Percentiles rank a stretch among this genome's conserved stretches.
Conservation (phyloP, 768 basidiomycete genomes). For the Mycena alexandri region DNA sequence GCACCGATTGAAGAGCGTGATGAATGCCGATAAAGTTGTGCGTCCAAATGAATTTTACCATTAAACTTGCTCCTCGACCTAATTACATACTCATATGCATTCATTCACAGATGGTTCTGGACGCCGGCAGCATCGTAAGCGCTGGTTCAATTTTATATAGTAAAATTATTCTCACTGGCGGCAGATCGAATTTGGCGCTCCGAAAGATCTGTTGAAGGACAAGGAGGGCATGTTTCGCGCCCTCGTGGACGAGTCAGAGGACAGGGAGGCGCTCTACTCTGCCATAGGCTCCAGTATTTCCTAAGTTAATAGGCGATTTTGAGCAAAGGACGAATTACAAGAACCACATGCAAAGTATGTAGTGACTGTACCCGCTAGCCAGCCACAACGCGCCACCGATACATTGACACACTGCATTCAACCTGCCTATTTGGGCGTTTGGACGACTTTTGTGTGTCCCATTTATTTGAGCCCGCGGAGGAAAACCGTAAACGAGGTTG, state of each 20-base stretch:
- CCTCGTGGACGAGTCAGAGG: constrained; percentile 70
- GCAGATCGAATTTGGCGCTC: constrained; percentile 66
- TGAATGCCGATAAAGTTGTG: constrained; percentile 47
- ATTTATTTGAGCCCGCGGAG: no score
- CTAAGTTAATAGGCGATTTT: no score
- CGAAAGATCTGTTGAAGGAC: constrained; percentile 62
- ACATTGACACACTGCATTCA: background rate
- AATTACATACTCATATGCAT: constrained; percentile 12
- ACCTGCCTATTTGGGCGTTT: constrained; percentile 12
- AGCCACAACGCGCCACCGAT: background rate
- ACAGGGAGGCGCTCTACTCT: constrained; percentile 58
- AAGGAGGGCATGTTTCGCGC: constrained; percentile 63
- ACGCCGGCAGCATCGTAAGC: constrained; percentile 54
- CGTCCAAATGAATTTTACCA: constrained; percentile 37
- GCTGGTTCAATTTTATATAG: background rate
- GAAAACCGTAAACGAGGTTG: no score
- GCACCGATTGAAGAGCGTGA: constrained; percentile 49
- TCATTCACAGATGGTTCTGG: constrained; percentile 51
- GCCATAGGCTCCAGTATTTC: no score
- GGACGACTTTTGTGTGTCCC: background rate
- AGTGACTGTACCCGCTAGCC: background rate
- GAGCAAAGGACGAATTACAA: no score
- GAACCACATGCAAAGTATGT: no score
- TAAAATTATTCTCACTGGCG: background rate
- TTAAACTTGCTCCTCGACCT: constrained; percentile 18